Evolutionary conservation across 108 stramenopile species (phyloP).

Genomic region (Skeletonema marinoi): DNA sequence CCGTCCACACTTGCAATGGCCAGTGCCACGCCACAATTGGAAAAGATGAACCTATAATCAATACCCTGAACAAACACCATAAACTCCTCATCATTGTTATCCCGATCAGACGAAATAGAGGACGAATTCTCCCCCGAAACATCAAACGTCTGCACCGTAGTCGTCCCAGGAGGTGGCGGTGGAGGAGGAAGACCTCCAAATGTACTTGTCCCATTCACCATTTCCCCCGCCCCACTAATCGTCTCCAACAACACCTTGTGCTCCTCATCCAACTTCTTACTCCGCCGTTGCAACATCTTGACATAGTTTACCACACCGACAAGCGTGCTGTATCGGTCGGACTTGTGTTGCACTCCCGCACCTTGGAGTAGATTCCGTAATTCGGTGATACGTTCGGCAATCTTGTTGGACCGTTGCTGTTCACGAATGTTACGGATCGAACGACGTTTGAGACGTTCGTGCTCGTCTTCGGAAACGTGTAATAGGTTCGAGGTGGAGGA

Average conservation of each 20-base stretch:
- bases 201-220: constrained; percentile 38
- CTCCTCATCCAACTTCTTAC: constrained; percentile 64
- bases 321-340: constrained; percentile 79
- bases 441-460: constrained; percentile 55
- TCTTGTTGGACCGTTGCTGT: constrained; percentile 77
- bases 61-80: constrained; percentile 65
- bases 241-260: constrained; percentile 72
- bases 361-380: constrained; percentile 55
- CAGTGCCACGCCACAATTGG: constrained; percentile 59
- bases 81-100: constrained; percentile 55
- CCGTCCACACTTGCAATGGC: constrained; percentile 82
- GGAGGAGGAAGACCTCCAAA: not conserved
- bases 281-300: constrained; percentile 61
- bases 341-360: constrained; percentile 70
- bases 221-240: constrained; percentile 55
- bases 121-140: constrained; percentile 15
- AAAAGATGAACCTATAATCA: constrained; percentile 75
- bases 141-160: constrained; percentile 21
- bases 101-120: not conserved
- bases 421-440: constrained; percentile 79
- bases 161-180: not conserved
- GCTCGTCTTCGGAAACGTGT: constrained; percentile 76
- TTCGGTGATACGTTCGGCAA: constrained; percentile 71
- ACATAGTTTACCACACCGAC: constrained; percentile 77
- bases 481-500: constrained; percentile 6